A percentile compares a stretch with the other conserved stretches of the same genome.
Conservation (phyloP, 192 early-diverging fungal species). For the Entophlyctis helioformis region DNA sequence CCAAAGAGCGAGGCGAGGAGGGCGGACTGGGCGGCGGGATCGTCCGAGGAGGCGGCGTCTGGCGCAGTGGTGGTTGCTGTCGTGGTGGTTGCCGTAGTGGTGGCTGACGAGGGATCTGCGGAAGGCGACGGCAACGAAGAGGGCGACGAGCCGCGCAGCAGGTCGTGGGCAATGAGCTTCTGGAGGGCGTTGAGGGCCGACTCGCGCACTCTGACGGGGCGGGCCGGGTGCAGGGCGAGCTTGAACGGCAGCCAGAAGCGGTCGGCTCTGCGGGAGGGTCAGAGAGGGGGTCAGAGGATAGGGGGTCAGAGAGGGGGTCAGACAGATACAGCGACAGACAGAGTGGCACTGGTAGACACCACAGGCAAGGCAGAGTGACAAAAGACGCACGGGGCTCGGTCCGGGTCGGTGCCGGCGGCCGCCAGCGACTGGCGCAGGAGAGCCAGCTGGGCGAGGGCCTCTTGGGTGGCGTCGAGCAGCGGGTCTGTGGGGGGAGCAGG, state of each 20-base stretch:
- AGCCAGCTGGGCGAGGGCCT: too few relatives aligned
- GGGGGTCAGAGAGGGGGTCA: not conserved
- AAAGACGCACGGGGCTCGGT: too few relatives aligned
- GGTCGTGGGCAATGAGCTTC: conserved; percentile 39
- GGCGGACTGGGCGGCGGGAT: not conserved
- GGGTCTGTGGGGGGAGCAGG: too few relatives aligned
- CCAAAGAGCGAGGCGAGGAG: conserved; percentile 5
- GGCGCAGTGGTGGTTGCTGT: conserved; percentile 6
- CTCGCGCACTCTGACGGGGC: conserved; percentile 23
- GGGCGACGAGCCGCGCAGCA: conserved; percentile 20
- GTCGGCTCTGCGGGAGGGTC: conserved; percentile 42
- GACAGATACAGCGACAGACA: not conserved
- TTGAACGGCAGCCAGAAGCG: conserved; percentile 35
- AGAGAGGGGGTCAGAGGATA: not conserved
- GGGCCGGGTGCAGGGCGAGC: conserved; percentile 16
- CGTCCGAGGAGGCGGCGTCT: not conserved
- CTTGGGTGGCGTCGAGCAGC: too few relatives aligned
- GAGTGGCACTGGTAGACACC: too few relatives aligned
- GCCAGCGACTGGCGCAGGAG: too few relatives aligned
- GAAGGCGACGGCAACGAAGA: not conserved
- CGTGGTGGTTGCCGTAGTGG: too few relatives aligned
- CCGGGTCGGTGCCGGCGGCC: too few relatives aligned
- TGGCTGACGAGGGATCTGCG: not conserved
- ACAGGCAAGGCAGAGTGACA: too few relatives aligned
- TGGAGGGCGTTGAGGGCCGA: conserved; percentile 35